Evolutionary conservation across 176 grass and related monocot genomes (phyloP).

Genomic region (Musa beccarii): DNA sequence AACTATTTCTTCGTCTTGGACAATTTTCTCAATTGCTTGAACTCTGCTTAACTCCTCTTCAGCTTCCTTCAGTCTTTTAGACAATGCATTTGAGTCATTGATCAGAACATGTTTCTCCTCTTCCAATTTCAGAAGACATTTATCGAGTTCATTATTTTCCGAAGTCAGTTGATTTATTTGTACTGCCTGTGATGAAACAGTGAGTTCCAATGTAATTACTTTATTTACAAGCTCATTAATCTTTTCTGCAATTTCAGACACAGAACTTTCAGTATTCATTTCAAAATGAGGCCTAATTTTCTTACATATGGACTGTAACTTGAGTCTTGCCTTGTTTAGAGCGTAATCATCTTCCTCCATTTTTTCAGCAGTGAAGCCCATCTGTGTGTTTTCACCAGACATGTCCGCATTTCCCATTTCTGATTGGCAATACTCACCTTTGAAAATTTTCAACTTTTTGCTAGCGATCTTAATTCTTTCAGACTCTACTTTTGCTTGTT

Average conservation of each 20-base stretch:
- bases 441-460: neutral
- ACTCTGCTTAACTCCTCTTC: constrained; percentile 3
- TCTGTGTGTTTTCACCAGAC: neutral
- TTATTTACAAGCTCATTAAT: constrained; percentile 6
- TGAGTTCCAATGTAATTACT: neutral
- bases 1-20: constrained; percentile 50
- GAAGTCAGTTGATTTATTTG: constrained; percentile 6
- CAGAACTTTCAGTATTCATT: neutral
- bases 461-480: constrained; percentile 4
- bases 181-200: constrained; percentile 4
- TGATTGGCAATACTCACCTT: neutral
- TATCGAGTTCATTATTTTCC: constrained; percentile 11
- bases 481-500: constrained; percentile 4
- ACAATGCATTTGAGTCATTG: neutral
- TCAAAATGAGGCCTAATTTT: neutral
- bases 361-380: neutral
- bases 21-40: constrained; percentile 5
- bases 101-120: neutral
- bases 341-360: neutral
- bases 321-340: neutral
- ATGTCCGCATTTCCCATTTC: neutral
- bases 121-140: neutral
- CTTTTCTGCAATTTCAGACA: constrained; percentile 1
- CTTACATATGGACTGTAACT: neutral
- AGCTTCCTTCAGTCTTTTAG: constrained; percentile 1